Base-by-base conservation (phyloP, 257 asterid species). In the Lycium barbarum region DNA sequence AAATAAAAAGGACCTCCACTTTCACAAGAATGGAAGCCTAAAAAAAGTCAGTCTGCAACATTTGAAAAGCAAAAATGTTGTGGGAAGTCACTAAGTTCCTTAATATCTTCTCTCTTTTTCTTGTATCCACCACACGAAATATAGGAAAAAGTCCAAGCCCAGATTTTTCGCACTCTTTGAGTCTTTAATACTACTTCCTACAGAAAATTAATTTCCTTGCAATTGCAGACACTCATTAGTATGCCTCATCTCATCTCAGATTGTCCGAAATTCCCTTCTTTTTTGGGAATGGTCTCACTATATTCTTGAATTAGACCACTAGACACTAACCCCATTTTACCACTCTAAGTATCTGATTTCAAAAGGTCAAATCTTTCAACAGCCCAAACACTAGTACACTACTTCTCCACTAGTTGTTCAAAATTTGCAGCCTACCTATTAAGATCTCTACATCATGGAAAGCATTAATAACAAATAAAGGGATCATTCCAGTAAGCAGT, bases 161-260 rank as follows among this genome's bases (percentile, higher is more conserved):
- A 51, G 4, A 49, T 22, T 76, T 26, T 22, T 49, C 57, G 14
- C 13, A 1, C 14, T 22, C 14, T 0, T 76, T 51, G 45, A 49
- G 8, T 13, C 47, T 26, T 76, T 51, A 76, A 22, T 11, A 51
- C 51, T 76, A 51, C 51, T 76, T 76, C 63, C 9, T 0, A 47
- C 20, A 51, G 43, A 47, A 13, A 51, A 76, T 51, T 76, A 51
- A 76, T 51, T 13, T 13, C 62, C 63, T 7, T 76, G 82, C 40
- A 49, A 36, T 0, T 74, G 81, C 43, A 74, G 81, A 12, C 61
- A 74, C 61, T 47, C 12, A 36, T 33, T 22, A 0, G 22, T 26
- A 40, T 76, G 65, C 82, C 22, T 76, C 45, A 14, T 49, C 22
- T 49, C 81, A 73, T 6, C 14, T 51, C 47, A 76, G 59, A 76